phyloP scores from a whole-genome alignment of 2,329 filamentous ascomycete species.

The Curvularia hawaiiensis region DNA sequence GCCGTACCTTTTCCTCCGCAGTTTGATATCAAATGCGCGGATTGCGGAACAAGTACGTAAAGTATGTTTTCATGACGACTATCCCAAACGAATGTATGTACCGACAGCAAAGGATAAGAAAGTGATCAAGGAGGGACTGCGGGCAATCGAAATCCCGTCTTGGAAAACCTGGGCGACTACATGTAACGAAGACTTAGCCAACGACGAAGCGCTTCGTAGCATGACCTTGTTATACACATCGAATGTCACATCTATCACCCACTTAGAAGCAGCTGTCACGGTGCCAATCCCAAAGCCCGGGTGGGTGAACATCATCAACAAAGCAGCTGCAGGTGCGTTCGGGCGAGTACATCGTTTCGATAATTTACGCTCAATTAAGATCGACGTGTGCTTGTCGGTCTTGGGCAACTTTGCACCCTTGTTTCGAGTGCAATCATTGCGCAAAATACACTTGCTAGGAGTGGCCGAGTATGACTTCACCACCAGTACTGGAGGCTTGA shows the following conservation, averaged over 20 bases:
- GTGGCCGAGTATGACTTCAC: slow-evolving; percentile 9
- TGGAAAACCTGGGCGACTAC: slow-evolving; percentile 36
- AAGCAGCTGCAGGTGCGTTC: slow-evolving; percentile 13
- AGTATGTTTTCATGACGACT: slow-evolving; percentile 21
- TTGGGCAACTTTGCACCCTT: slow-evolving; percentile 28
- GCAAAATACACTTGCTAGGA: slow-evolving; percentile 20
- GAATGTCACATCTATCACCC: slow-evolving; percentile 21
- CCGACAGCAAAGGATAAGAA: slow-evolving; percentile 34
- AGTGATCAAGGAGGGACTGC: slow-evolving; percentile 34
- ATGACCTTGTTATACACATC: slow-evolving; percentile 33
- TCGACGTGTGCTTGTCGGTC: slow-evolving; percentile 16
- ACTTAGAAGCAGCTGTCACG: not conserved
- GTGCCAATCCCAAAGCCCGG: slow-evolving; percentile 13
- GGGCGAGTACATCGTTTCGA: slow-evolving; percentile 27
- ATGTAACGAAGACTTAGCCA: slow-evolving; percentile 23
- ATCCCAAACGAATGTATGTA: slow-evolving; percentile 16
- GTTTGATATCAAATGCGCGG: slow-evolving; percentile 23
- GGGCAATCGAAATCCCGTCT: slow-evolving; percentile 19
- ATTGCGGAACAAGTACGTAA: slow-evolving; percentile 26
- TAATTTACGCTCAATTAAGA: slow-evolving; percentile 21
- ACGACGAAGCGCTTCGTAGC: slow-evolving; percentile 27
- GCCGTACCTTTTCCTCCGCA: slow-evolving; percentile 39
- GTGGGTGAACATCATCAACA: slow-evolving; percentile 31
- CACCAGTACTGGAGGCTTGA: not conserved
- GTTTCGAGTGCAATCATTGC: slow-evolving; percentile 29